phyloP scores from a whole-genome alignment of 2,329 filamentous ascomycete genomes.

The Calonectria multiphialidica region DNA sequence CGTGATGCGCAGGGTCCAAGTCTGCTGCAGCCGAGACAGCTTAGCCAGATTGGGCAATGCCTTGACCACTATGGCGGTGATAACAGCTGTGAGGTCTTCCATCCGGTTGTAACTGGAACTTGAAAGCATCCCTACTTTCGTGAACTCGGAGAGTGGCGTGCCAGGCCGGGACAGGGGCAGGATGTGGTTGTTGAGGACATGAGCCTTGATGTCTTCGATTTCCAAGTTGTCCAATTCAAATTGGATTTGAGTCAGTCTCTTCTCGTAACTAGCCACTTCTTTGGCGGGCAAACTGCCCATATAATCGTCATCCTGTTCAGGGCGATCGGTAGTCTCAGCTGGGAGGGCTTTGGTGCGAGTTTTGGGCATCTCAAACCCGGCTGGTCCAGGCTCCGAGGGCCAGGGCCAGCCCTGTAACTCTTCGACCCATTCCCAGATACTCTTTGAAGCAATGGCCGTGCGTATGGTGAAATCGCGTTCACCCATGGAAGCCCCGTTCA shows the following conservation, averaged over 20 bases:
- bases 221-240: conserved; percentile 77
- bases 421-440: conserved; percentile 80
- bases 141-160: conserved; percentile 50
- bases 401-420: conserved; percentile 75
- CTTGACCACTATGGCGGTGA: conserved; percentile 93
- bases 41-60: conserved; percentile 84
- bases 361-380: conserved; percentile 66
- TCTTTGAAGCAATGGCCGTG: conserved; percentile 77
- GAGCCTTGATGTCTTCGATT: conserved; percentile 89
- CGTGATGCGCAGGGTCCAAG: conserved; percentile 82
- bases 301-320: conserved; percentile 56
- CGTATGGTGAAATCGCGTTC: conserved; percentile 80
- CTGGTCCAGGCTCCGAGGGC: conserved; percentile 61
- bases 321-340: conserved; percentile 37
- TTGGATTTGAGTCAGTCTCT: conserved; percentile 79
- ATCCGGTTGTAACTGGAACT: conserved; percentile 74
- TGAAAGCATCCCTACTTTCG: conserved; percentile 54
- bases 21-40: conserved; percentile 78
- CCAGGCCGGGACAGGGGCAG: conserved; percentile 60
- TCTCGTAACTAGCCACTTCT: conserved; percentile 77
- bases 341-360: conserved; percentile 55
- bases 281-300: conserved; percentile 78
- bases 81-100: conserved; percentile 89
- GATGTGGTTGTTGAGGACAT: conserved; percentile 86
- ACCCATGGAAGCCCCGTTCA: conserved; percentile 71